These are phyloP conservation scores for Gliomastix tumulicola DNA, from an alignment of 2,329 filamentous ascomycete species.

Conservation along the genomic window DNA sequence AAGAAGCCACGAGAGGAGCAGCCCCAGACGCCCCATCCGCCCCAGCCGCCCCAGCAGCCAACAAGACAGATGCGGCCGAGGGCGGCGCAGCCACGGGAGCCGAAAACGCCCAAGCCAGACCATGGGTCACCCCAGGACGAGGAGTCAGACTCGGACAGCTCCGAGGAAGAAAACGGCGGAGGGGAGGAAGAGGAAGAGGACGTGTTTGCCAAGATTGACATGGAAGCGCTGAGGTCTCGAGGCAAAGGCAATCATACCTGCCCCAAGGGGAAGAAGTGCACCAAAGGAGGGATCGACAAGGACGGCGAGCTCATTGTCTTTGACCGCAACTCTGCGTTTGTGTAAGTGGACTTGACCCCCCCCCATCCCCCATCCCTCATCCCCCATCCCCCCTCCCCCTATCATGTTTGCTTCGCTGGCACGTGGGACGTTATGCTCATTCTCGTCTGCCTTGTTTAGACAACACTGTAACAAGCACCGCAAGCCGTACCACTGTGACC, in stretches of 20 bases:
- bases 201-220: constrained; percentile 24
- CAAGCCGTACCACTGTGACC: constrained; percentile 31
- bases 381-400: no score
- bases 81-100: no score
- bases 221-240: constrained; percentile 28
- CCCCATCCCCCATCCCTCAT: no score
- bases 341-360: no score
- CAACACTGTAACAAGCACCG: constrained; percentile 35
- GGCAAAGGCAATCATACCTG: constrained; percentile 30
- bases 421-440: no score
- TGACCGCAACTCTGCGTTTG: constrained; percentile 33
- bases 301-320: constrained; percentile 28
- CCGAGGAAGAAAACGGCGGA: no score
- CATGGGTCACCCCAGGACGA: constrained; percentile 9
- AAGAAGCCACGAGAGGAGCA: no score
- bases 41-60: no score
- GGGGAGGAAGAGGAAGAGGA: constrained; percentile 28
- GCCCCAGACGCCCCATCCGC: no score
- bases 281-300: constrained; percentile 32
- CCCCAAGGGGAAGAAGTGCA: constrained; percentile 23
- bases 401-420: no score
- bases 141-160: constrained; percentile 15
- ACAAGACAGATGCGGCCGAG: no score
- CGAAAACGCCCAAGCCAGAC: constrained; percentile 2
- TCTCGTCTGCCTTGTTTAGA: constrained; percentile 13